Evolutionary conservation across 805 yeast species (phyloP).

Genomic region (Maudiozyma bulderi): DNA sequence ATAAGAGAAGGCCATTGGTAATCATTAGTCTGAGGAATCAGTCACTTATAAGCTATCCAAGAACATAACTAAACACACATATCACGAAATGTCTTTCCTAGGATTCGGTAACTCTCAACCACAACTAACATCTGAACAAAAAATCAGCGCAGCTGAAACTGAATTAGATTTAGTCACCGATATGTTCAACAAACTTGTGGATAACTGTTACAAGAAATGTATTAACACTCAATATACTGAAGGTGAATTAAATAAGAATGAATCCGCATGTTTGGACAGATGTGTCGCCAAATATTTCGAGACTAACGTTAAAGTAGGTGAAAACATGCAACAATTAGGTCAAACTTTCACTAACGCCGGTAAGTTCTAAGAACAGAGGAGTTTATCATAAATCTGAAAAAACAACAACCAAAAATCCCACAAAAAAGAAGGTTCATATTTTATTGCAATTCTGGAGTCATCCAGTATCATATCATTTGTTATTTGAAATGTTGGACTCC

Average conservation of each 20-base stretch:
- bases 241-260: slow-evolving; percentile 68
- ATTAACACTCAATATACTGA: slow-evolving; percentile 56
- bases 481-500: too few relatives aligned
- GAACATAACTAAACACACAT: neutral
- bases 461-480: too few relatives aligned
- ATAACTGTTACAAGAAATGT: slow-evolving; percentile 83
- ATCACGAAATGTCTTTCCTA: slow-evolving; percentile 47
- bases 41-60: too few relatives aligned
- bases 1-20: too few relatives aligned
- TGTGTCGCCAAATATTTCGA: slow-evolving; percentile 94
- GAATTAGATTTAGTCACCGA: slow-evolving; percentile 96
- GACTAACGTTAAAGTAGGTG: slow-evolving; percentile 90
- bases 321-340: slow-evolving; percentile 49
- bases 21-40: too few relatives aligned
- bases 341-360: slow-evolving; percentile 32
- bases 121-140: slow-evolving; percentile 63
- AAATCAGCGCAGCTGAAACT: slow-evolving; percentile 86
- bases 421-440: neutral
- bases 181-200: slow-evolving; percentile 89
- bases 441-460: too few relatives aligned
- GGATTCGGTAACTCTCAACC: slow-evolving; percentile 74
- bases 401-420: neutral
- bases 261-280: slow-evolving; percentile 84
- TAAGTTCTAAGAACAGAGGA: slow-evolving; percentile 13
- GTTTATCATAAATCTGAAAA: neutral